Conservation (phyloP, 129 eudicot species). For the Ambrosia trifida region DNA sequence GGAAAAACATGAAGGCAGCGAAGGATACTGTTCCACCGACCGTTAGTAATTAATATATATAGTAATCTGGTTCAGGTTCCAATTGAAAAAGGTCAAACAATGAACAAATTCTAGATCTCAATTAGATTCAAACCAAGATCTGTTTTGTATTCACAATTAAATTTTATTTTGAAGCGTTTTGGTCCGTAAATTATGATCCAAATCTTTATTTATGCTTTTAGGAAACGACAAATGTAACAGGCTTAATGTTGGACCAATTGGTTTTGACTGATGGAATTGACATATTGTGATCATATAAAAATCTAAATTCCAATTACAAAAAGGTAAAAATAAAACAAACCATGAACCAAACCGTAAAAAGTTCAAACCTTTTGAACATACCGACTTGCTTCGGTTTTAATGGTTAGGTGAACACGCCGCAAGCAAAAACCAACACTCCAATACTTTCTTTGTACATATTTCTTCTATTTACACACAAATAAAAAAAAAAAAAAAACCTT, state of each 20-base stretch:
- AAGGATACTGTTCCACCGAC: too few relatives aligned
- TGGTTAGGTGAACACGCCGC: neutral
- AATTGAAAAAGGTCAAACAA: slow-evolving; percentile 32
- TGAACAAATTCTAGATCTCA: slow-evolving; percentile 33
- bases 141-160: slow-evolving; percentile 30
- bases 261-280: too few relatives aligned
- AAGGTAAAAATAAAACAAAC: neutral
- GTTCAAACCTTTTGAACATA: neutral
- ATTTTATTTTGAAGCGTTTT: slow-evolving; percentile 27
- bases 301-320: neutral
- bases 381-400: neutral
- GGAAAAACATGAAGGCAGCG: too few relatives aligned
- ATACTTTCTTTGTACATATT: slow-evolving; percentile 22
- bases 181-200: too few relatives aligned
- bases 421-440: slow-evolving; percentile 2
- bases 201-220: too few relatives aligned
- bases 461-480: slow-evolving; percentile 20
- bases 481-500: neutral
- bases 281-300: too few relatives aligned
- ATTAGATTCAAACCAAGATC: slow-evolving; percentile 26
- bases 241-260: too few relatives aligned
- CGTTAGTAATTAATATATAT: too few relatives aligned
- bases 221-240: too few relatives aligned
- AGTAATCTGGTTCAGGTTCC: slow-evolving; percentile 3
- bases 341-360: neutral